Base-by-base conservation (phyloP, 1,284 basidiomycete genomes). In the Volvariella volvacea region DNA sequence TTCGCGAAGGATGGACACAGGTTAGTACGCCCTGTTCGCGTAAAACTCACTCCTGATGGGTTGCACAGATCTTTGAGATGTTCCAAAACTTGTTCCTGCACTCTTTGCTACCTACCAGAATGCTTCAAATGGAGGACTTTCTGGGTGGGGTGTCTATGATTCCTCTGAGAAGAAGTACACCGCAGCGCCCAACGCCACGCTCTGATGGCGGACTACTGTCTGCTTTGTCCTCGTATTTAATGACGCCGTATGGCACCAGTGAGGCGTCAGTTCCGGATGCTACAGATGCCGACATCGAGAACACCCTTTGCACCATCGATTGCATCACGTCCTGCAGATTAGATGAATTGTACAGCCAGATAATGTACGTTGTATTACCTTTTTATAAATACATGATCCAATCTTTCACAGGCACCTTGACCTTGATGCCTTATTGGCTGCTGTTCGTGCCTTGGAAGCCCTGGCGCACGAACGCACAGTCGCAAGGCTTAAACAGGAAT, bases 71-170 rank as follows among this genome's bases (percentile, higher is more conserved):
- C 47, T 97, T 99, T 56, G 94, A 97, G 63, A 97, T 99, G 82
- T 93, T 97, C 66, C 88, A 95, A 58, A 97, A 93, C 28, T 71
- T 99, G 19, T 99, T 99, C 66, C 67, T 95, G 36, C 89, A 97
- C 60, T 94, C 92, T 2, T 74, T 99, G 21, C 70, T 99, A 17
- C 94, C 93, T 0, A 77, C 73, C 3, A 74, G 81, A 43, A 88
- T 99, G 83, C 70, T 94, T n/a, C 86, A 91, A 58, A 94, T 97
- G 88, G 92, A 94, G 59, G 95, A 98, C 61, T 98, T 98, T 65
- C 72, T 96, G 12, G 91, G 90, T 20, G 89, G 89, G 6, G 79
- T 83, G 15, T 88, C 89, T 2, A 86, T 84, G 63, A 96, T 98
- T 54, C 92, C 95, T 22, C 72, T 95, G 25, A 81, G 86, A 53